Percentiles rank a stretch among this genome's conserved stretches.
These are phyloP conservation scores for Fraxinus dipetala DNA, from an alignment of 305 asterid species.

Conservation along the genomic window DNA sequence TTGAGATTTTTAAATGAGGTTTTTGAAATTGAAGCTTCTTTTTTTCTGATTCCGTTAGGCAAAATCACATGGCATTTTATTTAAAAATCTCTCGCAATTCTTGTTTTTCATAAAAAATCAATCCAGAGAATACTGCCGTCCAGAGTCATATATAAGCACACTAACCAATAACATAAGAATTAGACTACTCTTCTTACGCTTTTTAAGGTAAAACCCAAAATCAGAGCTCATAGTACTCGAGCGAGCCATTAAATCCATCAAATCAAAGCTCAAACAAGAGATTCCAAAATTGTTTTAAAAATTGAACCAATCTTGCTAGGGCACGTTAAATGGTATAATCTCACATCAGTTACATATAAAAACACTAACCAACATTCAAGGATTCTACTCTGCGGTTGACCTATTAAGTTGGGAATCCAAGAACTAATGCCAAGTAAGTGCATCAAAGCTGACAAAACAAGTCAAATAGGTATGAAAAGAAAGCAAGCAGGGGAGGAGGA, in stretches of 20 bases:
- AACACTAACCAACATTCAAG: background rate
- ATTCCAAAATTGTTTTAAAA: background rate
- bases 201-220: background rate
- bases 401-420: background rate
- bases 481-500: background rate
- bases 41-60: conserved; percentile 21
- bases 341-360: background rate
- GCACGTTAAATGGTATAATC: background rate
- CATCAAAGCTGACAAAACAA: background rate
- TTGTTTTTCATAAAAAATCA: background rate
- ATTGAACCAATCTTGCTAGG: background rate
- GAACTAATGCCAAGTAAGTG: background rate
- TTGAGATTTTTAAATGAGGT: conserved; percentile 15
- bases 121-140: background rate
- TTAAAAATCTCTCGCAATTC: background rate
- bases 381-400: background rate
- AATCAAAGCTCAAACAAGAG: background rate
- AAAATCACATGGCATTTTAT: conserved; percentile 1
- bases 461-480: background rate
- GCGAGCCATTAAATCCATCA: background rate
- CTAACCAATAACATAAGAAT: background rate
- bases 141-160: background rate
- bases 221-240: background rate
- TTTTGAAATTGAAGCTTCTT: background rate
- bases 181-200: background rate